Evolutionary conservation across 306 rosid species (phyloP), one percentile per base, ranked within the genome.

Genomic region (Heteromeles arbutifolia): DNA sequence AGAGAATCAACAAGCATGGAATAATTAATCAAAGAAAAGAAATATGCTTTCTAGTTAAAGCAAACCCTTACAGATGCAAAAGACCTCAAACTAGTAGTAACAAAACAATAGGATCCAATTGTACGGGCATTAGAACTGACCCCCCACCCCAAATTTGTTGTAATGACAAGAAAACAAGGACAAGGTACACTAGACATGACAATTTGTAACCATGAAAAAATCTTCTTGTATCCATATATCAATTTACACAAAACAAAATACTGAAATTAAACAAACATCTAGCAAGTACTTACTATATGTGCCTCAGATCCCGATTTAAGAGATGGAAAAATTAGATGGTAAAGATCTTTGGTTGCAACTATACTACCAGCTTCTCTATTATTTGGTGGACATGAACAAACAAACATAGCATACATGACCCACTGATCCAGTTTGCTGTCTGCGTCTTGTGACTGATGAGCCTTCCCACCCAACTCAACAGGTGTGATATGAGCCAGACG

Each of bases 381-480:
- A 75, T 58, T 76, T 50, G 99, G 93, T n/a, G 99, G 96, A 79
- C 98, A 92, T 72, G 99, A 96, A 81, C 98, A 92, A 63, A 87
- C 87, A 58, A 96, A 92, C 96, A 96, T 90, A 43, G 99, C 90
- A 78, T 96, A 96, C 96, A 92, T 89, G 76, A 92, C 96, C 99
- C 99, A 96, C 87, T 96, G 99, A 80, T 96, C 99, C 76, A 92
- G 81, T 84, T 96, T 96, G 88, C 79, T 96, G 85, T 96, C 99
- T 41, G 92, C 85, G 84, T 96, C 99, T 83, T 90, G 98, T 10
- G 97, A 89, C 64, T 82, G 96, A 85, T 96, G 96, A 82, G 96
- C 96, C 87, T 90, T 96, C 72, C 97, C 99, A 67, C 98, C 99
- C 88, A 96, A 86, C 85, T 96, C 99, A 78, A 88, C 75, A 29